Evolutionary conservation across 2,329 filamentous ascomycete genomes (phyloP), one percentile per base, ranked within the genome.

Genomic region (Colletotrichum eleusines): DNA sequence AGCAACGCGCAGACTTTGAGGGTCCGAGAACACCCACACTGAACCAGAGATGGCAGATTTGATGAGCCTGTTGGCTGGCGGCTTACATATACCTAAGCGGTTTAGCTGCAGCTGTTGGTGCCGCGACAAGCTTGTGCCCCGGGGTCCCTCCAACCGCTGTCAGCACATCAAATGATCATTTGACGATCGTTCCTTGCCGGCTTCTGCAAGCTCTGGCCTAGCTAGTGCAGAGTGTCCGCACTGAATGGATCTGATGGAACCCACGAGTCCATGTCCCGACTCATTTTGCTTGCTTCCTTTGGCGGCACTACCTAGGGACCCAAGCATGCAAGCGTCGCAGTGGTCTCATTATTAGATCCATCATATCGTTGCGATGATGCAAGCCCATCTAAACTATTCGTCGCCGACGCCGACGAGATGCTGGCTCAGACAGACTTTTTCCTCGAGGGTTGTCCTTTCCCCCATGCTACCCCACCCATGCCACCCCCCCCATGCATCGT

Each of bases 81-180:
- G 35, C 64, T 44, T 26, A 59, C 64, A 53, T 51, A 68, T 26
- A 59, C 64, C 46, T 51, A 68, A 63, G 58, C 64, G 59, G 68
- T 68, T 63, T 68, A 71, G 68, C 58, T 33, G 58, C 58, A 54
- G 68, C 33, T 59, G 28, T 40, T 63, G 68, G 64, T 63, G 53
- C 58, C 46, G 46, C 38, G 64, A 59, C 64, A 59, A 71, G 68
- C 44, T 63, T 58, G 68, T 58, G 58, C 58, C 58, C 68, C 38
- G 53, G 63, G 46, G 63, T 63, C 51, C 33, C 57, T 60, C 63
- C 68, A 70, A 62, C 68, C 63, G 57, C 51, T 62, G 68, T 69
- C 63, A 69, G 31, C 63, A 69, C 48, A 57, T 66, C 63, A 71
- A 67, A 62, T 71, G 57, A 71, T 67, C 63, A 63, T 53, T 67